Conservation (phyloP, 208 protist genomes). For the Acanthamoeba lenticulata region DNA sequence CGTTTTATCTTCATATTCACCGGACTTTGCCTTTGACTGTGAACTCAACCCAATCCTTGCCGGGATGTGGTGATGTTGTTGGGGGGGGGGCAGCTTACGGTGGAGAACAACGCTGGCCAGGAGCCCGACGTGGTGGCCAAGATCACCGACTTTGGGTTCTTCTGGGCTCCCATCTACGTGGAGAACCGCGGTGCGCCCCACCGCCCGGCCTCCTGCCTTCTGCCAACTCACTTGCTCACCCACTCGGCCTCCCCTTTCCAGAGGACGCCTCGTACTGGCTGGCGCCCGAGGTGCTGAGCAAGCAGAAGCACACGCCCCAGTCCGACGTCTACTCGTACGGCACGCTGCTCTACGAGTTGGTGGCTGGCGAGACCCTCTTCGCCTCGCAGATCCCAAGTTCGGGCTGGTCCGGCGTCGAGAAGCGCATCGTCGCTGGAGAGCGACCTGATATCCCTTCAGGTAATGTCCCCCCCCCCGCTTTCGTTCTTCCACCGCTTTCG, state of each 20-base stretch:
- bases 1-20: not conserved
- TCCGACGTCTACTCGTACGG: conserved; percentile 24
- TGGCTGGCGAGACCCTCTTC: conserved; percentile 10
- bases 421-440: not conserved
- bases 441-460: not conserved
- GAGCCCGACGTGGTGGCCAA: conserved; percentile 23
- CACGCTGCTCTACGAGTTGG: conserved; percentile 2
- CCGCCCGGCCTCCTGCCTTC: not conserved
- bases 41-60: not conserved
- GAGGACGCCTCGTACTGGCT: not conserved
- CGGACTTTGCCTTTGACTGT: not conserved
- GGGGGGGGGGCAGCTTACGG: not conserved
- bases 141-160: conserved; percentile 18
- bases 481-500: not conserved
- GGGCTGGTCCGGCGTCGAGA: conserved; percentile 30
- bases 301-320: conserved; percentile 37
- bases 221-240: not conserved
- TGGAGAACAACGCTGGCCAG: not conserved
- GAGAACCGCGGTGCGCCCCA: not conserved
- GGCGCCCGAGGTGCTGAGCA: conserved; percentile 44
- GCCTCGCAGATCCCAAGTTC: not conserved
- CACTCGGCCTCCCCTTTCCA: not conserved
- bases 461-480: not conserved
- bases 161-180: not conserved
- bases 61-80: not conserved